Percentiles rank a stretch among this genome's conserved stretches.
phyloP scores from a whole-genome alignment of 225 moss, liverwort and hornwort genomes.

The Marchantia paleacea region DNA sequence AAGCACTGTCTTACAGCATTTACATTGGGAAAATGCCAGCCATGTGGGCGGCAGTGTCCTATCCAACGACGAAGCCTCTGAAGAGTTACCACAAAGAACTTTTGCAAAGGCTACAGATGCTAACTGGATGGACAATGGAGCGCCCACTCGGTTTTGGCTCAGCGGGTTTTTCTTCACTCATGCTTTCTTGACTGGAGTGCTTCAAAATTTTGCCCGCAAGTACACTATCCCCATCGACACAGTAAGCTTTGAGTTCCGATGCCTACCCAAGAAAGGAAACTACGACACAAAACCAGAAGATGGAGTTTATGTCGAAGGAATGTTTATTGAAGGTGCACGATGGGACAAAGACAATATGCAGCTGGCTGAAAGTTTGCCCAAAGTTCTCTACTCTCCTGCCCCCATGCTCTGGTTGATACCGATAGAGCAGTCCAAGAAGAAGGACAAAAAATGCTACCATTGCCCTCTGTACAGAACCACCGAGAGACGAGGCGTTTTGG shows the following conservation, averaged over 20 bases:
- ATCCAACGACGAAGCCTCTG: conserved; percentile 70
- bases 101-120: conserved; percentile 45
- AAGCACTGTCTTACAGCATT: conserved; percentile 58
- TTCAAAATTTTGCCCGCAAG: conserved; percentile 70
- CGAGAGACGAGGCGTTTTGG: conserved; percentile 63
- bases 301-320: conserved; percentile 70
- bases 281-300: conserved; percentile 56
- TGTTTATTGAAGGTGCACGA: conserved; percentile 75
- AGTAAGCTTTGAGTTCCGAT: conserved; percentile 64
- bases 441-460: conserved; percentile 50
- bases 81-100: conserved; percentile 69
- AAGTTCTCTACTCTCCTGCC: conserved; percentile 62
- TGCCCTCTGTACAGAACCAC: conserved; percentile 79
- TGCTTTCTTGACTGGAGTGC: conserved; percentile 59
- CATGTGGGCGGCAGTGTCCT: conserved; percentile 67
- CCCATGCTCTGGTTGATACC: conserved; percentile 74
- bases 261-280: conserved; percentile 42
- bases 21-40: conserved; percentile 62
- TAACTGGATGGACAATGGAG: conserved; percentile 61
- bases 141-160: conserved; percentile 58
- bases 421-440: conserved; percentile 50
- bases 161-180: conserved; percentile 92
- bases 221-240: conserved; percentile 72
- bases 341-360: conserved; percentile 65
- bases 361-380: conserved; percentile 49